These are phyloP conservation scores for Juglanconis juglandina DNA, from an alignment of 2,329 filamentous ascomycete species.

Conservation along the genomic window DNA sequence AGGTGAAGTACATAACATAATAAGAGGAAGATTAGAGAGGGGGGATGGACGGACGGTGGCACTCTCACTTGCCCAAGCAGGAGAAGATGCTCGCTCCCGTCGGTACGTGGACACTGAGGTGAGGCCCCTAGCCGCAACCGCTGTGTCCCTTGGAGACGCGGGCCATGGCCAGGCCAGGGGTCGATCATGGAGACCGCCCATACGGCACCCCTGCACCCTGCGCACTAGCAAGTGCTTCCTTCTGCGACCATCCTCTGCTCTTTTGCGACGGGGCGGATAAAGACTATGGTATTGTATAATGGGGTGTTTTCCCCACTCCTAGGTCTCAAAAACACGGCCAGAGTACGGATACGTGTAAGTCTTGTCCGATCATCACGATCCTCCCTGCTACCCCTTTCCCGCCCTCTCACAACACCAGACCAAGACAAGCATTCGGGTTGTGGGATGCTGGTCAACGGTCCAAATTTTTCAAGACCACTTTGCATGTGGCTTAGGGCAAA, in stretches of 20 bases:
- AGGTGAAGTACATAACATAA: background rate
- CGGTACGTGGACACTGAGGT: background rate
- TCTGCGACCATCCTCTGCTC: background rate
- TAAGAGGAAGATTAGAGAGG: background rate
- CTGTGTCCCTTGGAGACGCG: background rate
- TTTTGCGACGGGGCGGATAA: background rate
- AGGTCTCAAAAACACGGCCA: too few relatives aligned
- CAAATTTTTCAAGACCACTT: background rate
- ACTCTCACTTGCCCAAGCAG: background rate
- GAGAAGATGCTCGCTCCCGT: background rate
- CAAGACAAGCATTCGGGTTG: background rate
- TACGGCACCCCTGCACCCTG: conserved; percentile 13
- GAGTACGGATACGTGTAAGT: too few relatives aligned
- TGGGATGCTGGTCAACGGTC: background rate
- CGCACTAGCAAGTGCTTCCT: background rate
- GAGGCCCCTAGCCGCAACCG: background rate
- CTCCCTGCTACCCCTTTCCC: background rate
- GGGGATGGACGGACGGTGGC: background rate
- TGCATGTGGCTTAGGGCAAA: conserved; percentile 1
- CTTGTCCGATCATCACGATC: too few relatives aligned
- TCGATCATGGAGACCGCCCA: background rate
- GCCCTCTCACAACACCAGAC: background rate
- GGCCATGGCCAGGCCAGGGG: background rate
- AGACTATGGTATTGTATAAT: background rate
- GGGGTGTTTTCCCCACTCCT: too few relatives aligned